Percentiles rank a stretch among this genome's conserved stretches.
Conservation (phyloP, 306 rosid species). For the Lupinus albus region DNA sequence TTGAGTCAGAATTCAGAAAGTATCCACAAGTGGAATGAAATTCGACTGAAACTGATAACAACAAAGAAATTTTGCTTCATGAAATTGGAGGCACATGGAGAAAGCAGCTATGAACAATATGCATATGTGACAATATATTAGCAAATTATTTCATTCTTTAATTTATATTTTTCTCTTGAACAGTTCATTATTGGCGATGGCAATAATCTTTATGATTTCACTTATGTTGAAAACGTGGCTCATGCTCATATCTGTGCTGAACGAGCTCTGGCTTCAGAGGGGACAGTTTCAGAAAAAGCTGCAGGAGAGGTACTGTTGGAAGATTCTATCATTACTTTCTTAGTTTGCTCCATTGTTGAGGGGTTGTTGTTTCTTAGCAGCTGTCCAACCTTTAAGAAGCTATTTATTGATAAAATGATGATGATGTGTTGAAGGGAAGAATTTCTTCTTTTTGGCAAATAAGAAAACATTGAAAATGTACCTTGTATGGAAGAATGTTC, state of each 20-base stretch:
- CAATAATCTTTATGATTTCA: conserved; percentile 79
- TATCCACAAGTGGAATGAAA: conserved; percentile 32
- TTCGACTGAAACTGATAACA: conserved; percentile 4
- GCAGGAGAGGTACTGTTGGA: conserved; percentile 73
- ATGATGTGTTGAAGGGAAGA: conserved; percentile 27
- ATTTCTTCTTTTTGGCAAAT: conserved; percentile 24
- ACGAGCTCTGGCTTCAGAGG: conserved; percentile 78
- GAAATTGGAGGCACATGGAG: too few relatives aligned
- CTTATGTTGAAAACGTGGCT: conserved; percentile 95
- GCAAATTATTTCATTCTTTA: conserved; percentile 22
- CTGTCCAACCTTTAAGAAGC: conserved; percentile 23
- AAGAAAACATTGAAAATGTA: conserved; percentile 29
- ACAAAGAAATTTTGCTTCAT: neutral
- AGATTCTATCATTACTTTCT: conserved; percentile 6
- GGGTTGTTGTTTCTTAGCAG: conserved; percentile 12
- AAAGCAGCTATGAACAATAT: conserved; percentile 11
- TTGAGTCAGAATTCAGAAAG: conserved; percentile 33
- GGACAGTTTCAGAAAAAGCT: conserved; percentile 69
- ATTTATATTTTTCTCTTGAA: conserved; percentile 41
- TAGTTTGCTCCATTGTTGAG: neutral
- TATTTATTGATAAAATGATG: conserved; percentile 28
- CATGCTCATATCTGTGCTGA: conserved; percentile 95
- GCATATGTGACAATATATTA: conserved; percentile 20
- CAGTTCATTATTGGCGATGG: conserved; percentile 97
- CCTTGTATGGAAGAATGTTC: conserved; percentile 1